Evolutionary conservation across 2,329 filamentous ascomycete species (phyloP), one percentile per base, ranked within the genome.

Genomic region (Metarhizium humberi): DNA sequence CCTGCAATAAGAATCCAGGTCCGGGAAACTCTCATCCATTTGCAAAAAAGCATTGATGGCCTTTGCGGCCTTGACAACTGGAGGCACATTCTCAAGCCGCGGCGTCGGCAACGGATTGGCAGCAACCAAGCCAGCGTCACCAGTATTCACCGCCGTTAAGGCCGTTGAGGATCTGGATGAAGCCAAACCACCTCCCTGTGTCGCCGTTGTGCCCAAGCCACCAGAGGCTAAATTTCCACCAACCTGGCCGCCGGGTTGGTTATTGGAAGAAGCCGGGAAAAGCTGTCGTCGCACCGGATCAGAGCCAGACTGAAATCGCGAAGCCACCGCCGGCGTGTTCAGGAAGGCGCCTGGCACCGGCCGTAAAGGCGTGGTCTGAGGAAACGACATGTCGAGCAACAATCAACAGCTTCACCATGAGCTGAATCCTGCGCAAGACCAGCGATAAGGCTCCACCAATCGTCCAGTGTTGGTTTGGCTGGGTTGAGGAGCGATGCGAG

Each of bases 1-100:
- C 72, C 86, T 84, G 64, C 95, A 85, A 73, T 96, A 96, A 56
- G 83, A 87, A 69, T 97, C 92, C 18, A 99, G 76, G 60, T 95
- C 90, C 6, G 92, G 92, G 66, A 90, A 99, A 66, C 83, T 84
- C 64, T 85, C 84, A 66, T 97, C 92, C 57, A 80, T 77, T 57
- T 82, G 78, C 48, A 97, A 75, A 48, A 88, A 86, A 60, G 85
- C 81, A 70, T 95, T 95, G 69, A 99, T 86, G 20, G 88, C 92
- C 60, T 79, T 80, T 50, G 91, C 90, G 20, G 90, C 94, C 70
- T 90, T 88, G 61, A 88, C 81, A 57, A 95, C 80, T 0, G 88
- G 87, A 48, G 82, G 84, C 50, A 87, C 66, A 56, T 72, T 69
- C 47, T 75, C 73, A 11, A 66, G 68, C 57, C 78, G 76, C 54